phyloP scores from a whole-genome alignment of 2,329 filamentous ascomycete genomes.

The Trematosphaeria pertusa region DNA sequence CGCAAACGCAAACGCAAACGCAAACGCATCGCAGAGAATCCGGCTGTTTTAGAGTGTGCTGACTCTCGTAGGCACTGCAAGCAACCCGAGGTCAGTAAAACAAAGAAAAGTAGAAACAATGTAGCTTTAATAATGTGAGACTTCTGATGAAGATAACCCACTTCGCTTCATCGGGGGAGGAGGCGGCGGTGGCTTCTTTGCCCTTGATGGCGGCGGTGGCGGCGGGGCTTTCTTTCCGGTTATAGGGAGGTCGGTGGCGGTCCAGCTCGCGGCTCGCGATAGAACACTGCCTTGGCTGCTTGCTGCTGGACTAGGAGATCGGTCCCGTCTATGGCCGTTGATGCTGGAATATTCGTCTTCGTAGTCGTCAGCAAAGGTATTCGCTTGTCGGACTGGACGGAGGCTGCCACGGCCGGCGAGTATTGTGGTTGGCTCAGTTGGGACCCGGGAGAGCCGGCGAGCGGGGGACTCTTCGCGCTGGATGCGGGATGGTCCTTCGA shows the following conservation, averaged over 20 bases:
- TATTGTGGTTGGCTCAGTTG: conserved; percentile 62
- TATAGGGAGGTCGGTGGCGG: conserved; percentile 39
- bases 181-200: conserved; percentile 71
- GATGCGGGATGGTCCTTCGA: conserved; percentile 63
- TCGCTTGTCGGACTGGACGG: conserved; percentile 48
- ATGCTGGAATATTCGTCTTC: conserved; percentile 40
- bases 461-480: conserved; percentile 61
- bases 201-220: conserved; percentile 67
- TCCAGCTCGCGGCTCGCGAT: conserved; percentile 61
- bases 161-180: conserved; percentile 70
- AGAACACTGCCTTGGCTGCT: conserved; percentile 56
- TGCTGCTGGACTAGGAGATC: conserved; percentile 61
- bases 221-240: conserved; percentile 58
- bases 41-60: conserved; percentile 10
- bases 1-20: not conserved
- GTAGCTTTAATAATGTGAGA: conserved; percentile 42
- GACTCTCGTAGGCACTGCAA: conserved; percentile 22
- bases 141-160: conserved; percentile 52
- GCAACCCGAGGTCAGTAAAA: conserved; percentile 22
- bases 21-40: not conserved
- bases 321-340: conserved; percentile 48
- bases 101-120: conserved; percentile 11
- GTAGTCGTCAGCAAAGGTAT: conserved; percentile 45
- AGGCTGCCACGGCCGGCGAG: conserved; percentile 57
- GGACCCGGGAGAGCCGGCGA: conserved; percentile 58